These are phyloP conservation scores for Fusarium haematococcum DNA, from an alignment of 2,329 filamentous ascomycete species.

Conservation along the genomic window DNA sequence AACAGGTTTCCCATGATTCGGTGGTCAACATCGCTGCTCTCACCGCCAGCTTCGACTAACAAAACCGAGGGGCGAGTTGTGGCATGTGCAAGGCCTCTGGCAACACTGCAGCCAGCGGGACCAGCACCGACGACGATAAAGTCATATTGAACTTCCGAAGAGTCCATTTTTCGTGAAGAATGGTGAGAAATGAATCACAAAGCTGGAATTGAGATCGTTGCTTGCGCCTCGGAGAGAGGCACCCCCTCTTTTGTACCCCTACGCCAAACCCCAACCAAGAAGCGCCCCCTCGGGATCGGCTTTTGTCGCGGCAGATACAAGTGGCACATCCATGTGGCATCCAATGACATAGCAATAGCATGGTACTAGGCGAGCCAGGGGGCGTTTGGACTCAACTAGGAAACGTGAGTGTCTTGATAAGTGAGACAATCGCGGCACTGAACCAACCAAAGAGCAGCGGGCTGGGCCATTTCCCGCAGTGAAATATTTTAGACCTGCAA, in stretches of 20 bases:
- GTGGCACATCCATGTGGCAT: not conserved
- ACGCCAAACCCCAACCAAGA: not conserved
- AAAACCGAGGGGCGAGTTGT: slow-evolving; percentile 16
- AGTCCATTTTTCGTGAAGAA: not conserved
- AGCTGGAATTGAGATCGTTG: not conserved
- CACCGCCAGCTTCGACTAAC: slow-evolving; percentile 28
- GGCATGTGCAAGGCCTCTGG: slow-evolving; percentile 18
- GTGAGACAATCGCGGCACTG: not conserved
- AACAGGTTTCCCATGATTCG: slow-evolving; percentile 28
- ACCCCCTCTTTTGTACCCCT: not conserved
- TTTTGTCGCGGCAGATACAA: not conserved
- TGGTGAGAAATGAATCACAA: not conserved
- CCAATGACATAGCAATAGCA: not conserved
- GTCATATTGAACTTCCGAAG: slow-evolving; percentile 13
- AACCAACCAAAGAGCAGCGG: not conserved
- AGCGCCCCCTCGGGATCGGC: not conserved
- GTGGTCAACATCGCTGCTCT: slow-evolving; percentile 22
- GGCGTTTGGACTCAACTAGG: not conserved
- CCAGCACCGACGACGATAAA: slow-evolving; percentile 33
- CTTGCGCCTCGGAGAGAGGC: not conserved
- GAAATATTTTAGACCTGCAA: not conserved
- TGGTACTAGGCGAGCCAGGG: not conserved
- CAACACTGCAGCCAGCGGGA: slow-evolving; percentile 26
- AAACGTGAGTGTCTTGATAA: not conserved
- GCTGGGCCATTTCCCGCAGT: not conserved